Evolutionary conservation across 805 yeast genomes (phyloP), one percentile per base, ranked within the genome.

Genomic region (Candida khao-thaluensis): DNA sequence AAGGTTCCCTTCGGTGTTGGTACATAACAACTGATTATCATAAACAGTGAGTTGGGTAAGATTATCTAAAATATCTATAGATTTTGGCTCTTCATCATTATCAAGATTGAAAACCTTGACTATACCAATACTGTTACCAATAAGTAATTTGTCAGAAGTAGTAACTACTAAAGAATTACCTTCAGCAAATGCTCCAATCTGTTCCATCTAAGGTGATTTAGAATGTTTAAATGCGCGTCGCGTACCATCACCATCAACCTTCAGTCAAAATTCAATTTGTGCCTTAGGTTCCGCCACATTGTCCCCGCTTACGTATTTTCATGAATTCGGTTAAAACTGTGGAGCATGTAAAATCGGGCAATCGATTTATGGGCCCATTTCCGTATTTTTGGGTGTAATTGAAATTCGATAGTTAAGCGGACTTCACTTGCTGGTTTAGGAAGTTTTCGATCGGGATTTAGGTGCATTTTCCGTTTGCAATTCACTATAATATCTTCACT

Each of bases 41-140:
- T 42, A 40, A 7, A 7, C 54, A 38, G 49, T 48, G 40, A 77
- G 47, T 0, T 76, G 62, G 1, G 79, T 73, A 33, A 77, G 50
- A 35, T 70, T 66, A 16, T 71, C 74, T 7, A 66, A 47, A 4
- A 72, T 69, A 47, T 81, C 85, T 7, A 79, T 47, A 5, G 82
- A 71, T 18, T 67, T 75, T 2, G 88, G 87, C 53, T 82, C 87
- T 37, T 74, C 67, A 32, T 78, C 78, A 17, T 69, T 67, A 31
- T 62, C 54, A 10, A 69, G 46, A 39, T 71, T 64, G 47, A 80
- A 70, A 12, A 77, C 64, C 54, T 79, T 81, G 25, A 74, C 56
- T 17, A 80, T 53, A 1, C 84, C 82, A 21, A 64, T 68, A 45
- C 76, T 69, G 43, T 77, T 79, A n/a, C 76, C 79, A 2, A 72